These are phyloP conservation scores for Brassica cretica DNA, from an alignment of 345 rosid species.

Conservation along the genomic window DNA sequence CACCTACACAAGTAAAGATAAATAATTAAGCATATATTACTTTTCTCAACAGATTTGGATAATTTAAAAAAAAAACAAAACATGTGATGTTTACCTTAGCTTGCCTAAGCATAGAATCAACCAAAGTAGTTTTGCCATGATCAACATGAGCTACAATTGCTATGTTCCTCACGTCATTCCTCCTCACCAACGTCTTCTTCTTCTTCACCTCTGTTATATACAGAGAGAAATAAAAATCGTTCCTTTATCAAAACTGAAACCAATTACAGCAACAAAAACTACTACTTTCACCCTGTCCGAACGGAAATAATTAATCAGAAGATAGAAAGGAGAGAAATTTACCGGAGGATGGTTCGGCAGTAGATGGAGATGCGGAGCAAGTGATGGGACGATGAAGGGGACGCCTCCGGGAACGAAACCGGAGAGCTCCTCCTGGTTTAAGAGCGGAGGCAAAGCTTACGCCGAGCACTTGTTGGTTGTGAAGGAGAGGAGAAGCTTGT, in stretches of 20 bases:
- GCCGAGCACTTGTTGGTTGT: conserved; percentile 46
- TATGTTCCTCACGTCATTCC: conserved; percentile 79
- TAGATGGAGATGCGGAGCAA: conserved; percentile 67
- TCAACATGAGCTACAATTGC: conserved; percentile 98
- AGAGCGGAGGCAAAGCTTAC: conserved; percentile 47
- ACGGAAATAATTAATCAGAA: background rate
- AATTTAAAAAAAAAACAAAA: background rate
- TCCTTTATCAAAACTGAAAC: conserved; percentile 8
- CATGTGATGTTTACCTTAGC: conserved; percentile 59
- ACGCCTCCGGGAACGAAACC: conserved; percentile 41
- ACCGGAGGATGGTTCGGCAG: conserved; percentile 62
- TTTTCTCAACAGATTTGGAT: background rate
- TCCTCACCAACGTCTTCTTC: conserved; percentile 70
- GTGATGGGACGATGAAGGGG: conserved; percentile 44
- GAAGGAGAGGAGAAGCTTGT: conserved; percentile 40
- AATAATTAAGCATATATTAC: background rate
- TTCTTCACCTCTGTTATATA: conserved; percentile 62
- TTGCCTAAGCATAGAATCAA: conserved; percentile 92
- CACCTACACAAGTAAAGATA: conserved; percentile 52
- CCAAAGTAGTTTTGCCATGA: conserved; percentile 97
- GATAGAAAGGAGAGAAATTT: background rate
- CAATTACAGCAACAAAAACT: conserved; percentile 8
- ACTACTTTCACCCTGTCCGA: background rate
- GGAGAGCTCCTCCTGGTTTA: conserved; percentile 43
- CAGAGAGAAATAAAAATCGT: background rate